Evolutionary conservation across 495 filamentous ascomycete species (phyloP), one percentile per base, ranked within the genome.

Genomic region (Daldinia grandis): DNA sequence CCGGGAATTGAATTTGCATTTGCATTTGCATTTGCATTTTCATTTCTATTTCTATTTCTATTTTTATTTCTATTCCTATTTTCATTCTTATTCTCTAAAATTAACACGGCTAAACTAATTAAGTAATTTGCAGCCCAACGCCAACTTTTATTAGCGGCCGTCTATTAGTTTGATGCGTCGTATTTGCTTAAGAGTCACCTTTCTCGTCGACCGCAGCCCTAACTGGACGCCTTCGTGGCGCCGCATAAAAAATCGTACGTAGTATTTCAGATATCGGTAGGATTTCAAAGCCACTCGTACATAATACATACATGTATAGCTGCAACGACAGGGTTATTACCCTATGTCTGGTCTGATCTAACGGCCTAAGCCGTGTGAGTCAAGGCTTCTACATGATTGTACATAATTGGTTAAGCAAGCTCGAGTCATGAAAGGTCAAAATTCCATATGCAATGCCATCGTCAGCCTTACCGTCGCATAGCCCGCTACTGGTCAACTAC

Each of bases 401-500:
- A 55, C 33, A 47, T 47, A 21, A 47, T 47, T 47, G 30, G 25
- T 38, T 33, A 50, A 33, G 17, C 49, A 55, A 37, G 19, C 37
- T 42, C 21, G 38, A 54, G 30, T 17, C 24, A 61, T 21, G 27
- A 21, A 19, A 42, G 53, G 17, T 30, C 10, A 21, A 49, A 14
- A 53, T 54, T 33, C 31, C 37, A 10, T 37, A 61, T 27, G 33
- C 54, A 54, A 56, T 55, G 37, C 42, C 56, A 72, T 67, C 58
- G 42, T 56, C 62, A 66, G 47, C 40, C 35, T 67, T 59, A 24
- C 54, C 33, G 38, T 65, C 68, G 56, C 56, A 47, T 30, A 50
- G 62, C 25, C 57, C 24, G 42, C 37, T 21, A 35, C 47, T 60
- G 40, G 24, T 51, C 25, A 9, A 40, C 50, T 31, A 24, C n/a